Evolutionary conservation across 2,329 filamentous ascomycete species (phyloP), one percentile per base, ranked within the genome.

Genomic region (Cercospora zeina): DNA sequence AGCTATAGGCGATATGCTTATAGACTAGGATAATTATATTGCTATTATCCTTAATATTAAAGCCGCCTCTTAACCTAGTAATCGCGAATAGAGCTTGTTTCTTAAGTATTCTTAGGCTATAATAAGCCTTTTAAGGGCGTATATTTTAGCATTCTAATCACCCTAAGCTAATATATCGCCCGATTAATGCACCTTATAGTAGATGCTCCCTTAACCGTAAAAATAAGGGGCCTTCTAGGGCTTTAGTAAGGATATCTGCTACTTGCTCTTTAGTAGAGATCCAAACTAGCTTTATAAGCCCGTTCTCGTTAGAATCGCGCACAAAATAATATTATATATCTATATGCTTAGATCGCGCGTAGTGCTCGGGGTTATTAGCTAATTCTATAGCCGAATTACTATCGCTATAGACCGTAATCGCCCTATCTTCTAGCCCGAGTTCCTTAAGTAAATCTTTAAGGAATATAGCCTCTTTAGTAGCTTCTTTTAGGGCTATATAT

Each of bases 401-500:
- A 45, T 58, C 13, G 10, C 33, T 58, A 39, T 53, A 54, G 27
- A 62, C 36, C 19, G 47, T 51, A 47, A 50, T 57, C 2, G 27
- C 47, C 7, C 50, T 49, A 33, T 33, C 30, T 50, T 62, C 45
- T 33, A 62, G 56, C 21, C 16, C 21, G 19, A 62, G 19, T 50
- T 53, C 27, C 33, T 58, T 62, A 49, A 59, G 58, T 21, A 62
- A 11, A 50, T 62, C 56, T 51, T 51, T 62, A 36, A 62, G 30
- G n/a, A 62, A 62, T 16, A 59, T 49, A 49, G 27, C 36, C 36
- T 62, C 49, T 39, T 55, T 49, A 54, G 47, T 49, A 54, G 24
- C 19, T 16, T 62, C 55, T 62, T 62, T 59, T 59, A 59, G 21
- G 21, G 37, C 55, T n/a, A 62, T 62, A 62, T 62, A 59, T 24